These are phyloP conservation scores for Aspergillus pseudonomiae DNA, from an alignment of 2,329 filamentous ascomycete species.

Conservation along the genomic window DNA sequence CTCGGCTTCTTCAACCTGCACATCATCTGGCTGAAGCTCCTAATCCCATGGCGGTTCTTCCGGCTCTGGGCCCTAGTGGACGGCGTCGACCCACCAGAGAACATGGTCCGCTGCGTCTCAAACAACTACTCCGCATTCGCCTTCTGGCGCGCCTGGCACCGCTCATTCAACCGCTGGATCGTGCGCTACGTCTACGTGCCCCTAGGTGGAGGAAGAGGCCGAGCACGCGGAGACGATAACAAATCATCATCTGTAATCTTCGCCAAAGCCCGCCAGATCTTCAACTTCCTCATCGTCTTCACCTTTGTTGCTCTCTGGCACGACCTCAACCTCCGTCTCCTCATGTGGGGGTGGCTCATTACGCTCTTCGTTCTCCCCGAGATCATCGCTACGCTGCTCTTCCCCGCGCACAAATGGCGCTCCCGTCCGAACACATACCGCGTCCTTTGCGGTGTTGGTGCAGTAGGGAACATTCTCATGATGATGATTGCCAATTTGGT, in stretches of 20 bases:
- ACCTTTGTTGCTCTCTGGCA: conserved; percentile 98
- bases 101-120: conserved; percentile 95
- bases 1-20: conserved; percentile 95
- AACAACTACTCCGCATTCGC: conserved; percentile 89
- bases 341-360: conserved; percentile 97
- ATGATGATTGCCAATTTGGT: conserved; percentile 96
- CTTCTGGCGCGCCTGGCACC: conserved; percentile 97
- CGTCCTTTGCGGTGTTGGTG: conserved; percentile 77
- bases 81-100: conserved; percentile 92
- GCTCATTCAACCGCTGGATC: conserved; percentile 92
- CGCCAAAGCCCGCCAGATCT: conserved; percentile 61
- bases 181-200: conserved; percentile 93
- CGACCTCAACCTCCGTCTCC: conserved; percentile 85
- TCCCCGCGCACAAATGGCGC: conserved; percentile 75
- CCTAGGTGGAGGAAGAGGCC: conserved; percentile 68
- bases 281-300: conserved; percentile 83
- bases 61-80: conserved; percentile 93
- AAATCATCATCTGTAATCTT: conserved; percentile 41
- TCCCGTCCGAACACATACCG: conserved; percentile 72
- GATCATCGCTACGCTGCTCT: conserved; percentile 69
- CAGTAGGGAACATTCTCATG: conserved; percentile 83
- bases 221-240: conserved; percentile 22
- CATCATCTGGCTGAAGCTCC: conserved; percentile 95
- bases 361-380: conserved; percentile 93
- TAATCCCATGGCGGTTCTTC: conserved; percentile 98